Evolutionary conservation across 108 stramenopile genomes (phyloP), one percentile per base, ranked within the genome.

Genomic region (Nitzschia palea): DNA sequence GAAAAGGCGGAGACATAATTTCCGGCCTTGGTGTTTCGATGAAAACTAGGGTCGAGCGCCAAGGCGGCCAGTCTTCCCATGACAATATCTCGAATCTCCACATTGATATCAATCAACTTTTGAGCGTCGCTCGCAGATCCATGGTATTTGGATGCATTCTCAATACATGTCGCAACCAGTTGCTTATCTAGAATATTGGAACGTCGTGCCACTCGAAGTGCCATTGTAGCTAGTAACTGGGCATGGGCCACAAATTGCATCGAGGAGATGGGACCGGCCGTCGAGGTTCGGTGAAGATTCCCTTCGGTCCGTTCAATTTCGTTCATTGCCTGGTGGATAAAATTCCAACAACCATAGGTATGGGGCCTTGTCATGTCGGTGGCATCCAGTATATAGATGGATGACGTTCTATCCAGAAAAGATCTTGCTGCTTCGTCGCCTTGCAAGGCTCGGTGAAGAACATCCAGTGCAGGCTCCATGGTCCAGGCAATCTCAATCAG

Each of bases 311-410:
- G 80, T 59, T 91, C 90, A 10, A 88, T 70, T 65, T 91, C 90
- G 55, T 81, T 88, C 44, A 91, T 80, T 0, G 87, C 87, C 47
- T 87, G 81, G 51, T 91, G 86, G 2, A 91, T 77, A 64, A 91
- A 91, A 59, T 88, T 81, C 90, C 90, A 91, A 68, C 87, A 85
- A 0, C 90, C 90, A 51, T 83, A 91, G 0, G 83, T 85, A 57
- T 80, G 80, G 3, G 84, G 84, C 12, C 76, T 81, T 12, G 85
- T 36, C 4, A 37, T 36, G 32, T 83, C 81, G 1, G 86, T 82
- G 27, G 81, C 84, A 77, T 91, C 90, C 42, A 88, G 66, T 9
- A 88, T 82, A 44, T 88, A 91, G 34, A 88, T 81, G 23, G 87
- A 78, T 17, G 81, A 73, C 4, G 90, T 91, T 44, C 72, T 74